phyloP scores from a whole-genome alignment of 331 rosid genomes.

The Arachis monticola region DNA sequence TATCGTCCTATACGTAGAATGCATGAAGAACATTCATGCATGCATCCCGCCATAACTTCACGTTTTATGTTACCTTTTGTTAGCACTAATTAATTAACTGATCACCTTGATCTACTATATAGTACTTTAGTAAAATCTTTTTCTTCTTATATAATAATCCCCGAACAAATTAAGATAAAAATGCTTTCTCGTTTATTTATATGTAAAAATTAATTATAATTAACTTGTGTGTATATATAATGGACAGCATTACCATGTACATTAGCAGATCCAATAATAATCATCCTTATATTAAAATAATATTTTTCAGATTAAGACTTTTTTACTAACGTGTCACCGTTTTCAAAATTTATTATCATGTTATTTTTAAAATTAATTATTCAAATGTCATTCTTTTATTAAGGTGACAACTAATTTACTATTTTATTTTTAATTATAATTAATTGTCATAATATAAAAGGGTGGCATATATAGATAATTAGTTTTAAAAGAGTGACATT shows the following conservation, averaged over 20 bases:
- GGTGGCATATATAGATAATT: no score
- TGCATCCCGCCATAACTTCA: neutral
- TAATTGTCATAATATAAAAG: no score
- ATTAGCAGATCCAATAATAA: neutral
- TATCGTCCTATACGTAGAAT: constrained; percentile 2
- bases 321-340: no score
- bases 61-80: neutral
- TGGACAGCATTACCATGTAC: neutral
- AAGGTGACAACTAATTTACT: no score
- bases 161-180: neutral
- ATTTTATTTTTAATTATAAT: no score
- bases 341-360: no score
- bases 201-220: neutral
- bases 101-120: neutral
- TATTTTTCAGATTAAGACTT: no score
- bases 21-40: constrained; percentile 20
- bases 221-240: neutral
- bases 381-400: no score
- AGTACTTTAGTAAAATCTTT: neutral
- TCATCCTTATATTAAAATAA: no score
- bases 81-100: neutral
- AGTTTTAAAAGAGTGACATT: no score
- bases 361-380: no score
- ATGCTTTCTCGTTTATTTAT: neutral
- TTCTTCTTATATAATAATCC: neutral